Percentiles rank a stretch among this genome's conserved stretches.
Evolutionary conservation across 257 asterid species (phyloP).

Genomic region (Plantago major): DNA sequence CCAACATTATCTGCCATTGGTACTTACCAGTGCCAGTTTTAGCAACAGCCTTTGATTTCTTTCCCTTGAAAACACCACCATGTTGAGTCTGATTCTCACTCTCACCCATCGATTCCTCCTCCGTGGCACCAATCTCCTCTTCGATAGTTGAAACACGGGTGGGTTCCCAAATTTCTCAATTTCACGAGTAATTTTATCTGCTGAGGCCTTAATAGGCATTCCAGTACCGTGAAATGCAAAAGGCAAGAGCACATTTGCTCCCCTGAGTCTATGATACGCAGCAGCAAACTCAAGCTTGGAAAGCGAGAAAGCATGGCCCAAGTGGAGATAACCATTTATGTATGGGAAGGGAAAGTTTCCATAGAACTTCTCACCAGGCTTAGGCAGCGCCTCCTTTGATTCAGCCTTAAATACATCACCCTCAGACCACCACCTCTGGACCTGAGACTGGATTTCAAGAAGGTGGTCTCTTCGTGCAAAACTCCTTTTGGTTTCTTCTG

Average conservation of each 20-base stretch:
- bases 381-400: slow-evolving; percentile 51
- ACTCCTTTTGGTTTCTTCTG: too few relatives aligned
- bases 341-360: slow-evolving; percentile 90
- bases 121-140: too few relatives aligned
- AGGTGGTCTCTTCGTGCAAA: slow-evolving; percentile 13
- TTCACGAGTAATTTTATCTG: too few relatives aligned
- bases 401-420: slow-evolving; percentile 74
- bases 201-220: slow-evolving; percentile 95
- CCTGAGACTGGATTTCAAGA: slow-evolving; percentile 55
- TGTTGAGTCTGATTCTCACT: too few relatives aligned
- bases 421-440: slow-evolving; percentile 67
- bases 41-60: too few relatives aligned
- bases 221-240: slow-evolving; percentile 94
- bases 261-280: slow-evolving; percentile 75
- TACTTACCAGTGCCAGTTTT: slow-evolving; percentile 9
- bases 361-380: slow-evolving; percentile 72
- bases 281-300: slow-evolving; percentile 92
- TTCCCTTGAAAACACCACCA: too few relatives aligned
- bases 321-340: slow-evolving; percentile 85
- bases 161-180: too few relatives aligned
- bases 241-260: slow-evolving; percentile 82
- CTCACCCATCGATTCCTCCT: slow-evolving; percentile 36
- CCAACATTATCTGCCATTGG: slow-evolving; percentile 96
- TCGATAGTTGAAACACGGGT: slow-evolving; percentile 19
- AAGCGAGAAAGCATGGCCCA: slow-evolving; percentile 87